Conservation (phyloP, 345 rosid genomes). For the Ricinus communis region DNA sequence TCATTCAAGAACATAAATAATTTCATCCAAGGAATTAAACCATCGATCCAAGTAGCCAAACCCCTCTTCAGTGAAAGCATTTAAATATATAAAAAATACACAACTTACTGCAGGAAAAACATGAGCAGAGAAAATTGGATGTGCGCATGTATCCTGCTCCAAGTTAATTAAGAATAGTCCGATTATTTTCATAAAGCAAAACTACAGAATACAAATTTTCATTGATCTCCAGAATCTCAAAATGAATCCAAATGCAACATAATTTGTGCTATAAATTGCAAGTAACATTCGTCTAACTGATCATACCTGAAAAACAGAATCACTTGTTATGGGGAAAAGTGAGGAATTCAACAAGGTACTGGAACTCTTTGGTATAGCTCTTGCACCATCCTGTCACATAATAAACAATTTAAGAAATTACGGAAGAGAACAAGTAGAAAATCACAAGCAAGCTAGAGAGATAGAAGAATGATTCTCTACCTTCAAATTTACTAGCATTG, state of each 20-base stretch:
- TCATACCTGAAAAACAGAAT: constrained; percentile 72
- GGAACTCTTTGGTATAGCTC: constrained; percentile 52
- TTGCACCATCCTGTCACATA: constrained; percentile 64
- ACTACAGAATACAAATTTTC: not conserved
- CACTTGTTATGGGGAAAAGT: constrained; percentile 52
- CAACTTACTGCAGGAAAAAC: not conserved
- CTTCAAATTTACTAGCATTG: constrained; percentile 61
- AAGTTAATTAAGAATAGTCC: no score
- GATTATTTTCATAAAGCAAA: not conserved
- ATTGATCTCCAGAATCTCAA: not conserved
- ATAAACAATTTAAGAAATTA: not conserved
- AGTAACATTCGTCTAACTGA: not conserved
- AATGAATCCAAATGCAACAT: not conserved
- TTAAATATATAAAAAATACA: not conserved
- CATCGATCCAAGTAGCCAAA: not conserved
- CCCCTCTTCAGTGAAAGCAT: no score
- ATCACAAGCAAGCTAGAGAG: not conserved
- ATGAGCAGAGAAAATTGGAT: not conserved
- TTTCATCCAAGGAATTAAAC: no score
- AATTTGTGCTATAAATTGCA: not conserved
- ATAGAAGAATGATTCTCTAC: constrained; percentile 30
- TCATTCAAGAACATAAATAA: no score
- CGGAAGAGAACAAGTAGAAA: constrained; percentile 11
- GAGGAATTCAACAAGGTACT: constrained; percentile 41
- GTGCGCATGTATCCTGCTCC: not conserved